These are phyloP conservation scores for Cladosporium sp. DNA, from an alignment of 2,329 filamentous ascomycete genomes.

Conservation along the genomic window DNA sequence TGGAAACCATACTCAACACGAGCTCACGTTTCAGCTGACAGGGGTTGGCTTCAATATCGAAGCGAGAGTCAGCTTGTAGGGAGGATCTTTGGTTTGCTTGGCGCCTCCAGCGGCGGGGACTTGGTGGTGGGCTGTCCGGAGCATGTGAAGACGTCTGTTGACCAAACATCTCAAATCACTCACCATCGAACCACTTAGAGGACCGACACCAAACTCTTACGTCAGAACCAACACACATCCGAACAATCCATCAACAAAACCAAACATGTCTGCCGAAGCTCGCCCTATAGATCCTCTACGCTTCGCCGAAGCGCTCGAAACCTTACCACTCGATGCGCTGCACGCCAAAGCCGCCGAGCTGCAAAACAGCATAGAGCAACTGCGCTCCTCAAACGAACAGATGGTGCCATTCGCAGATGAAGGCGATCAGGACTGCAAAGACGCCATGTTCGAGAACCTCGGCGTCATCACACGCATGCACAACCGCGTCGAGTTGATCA, in stretches of 20 bases:
- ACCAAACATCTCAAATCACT: neutral
- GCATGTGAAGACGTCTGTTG: neutral
- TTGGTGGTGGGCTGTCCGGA: neutral
- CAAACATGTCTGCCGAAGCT: conserved; percentile 18
- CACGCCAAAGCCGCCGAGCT: conserved; percentile 73
- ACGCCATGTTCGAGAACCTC: conserved; percentile 70
- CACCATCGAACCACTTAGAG: neutral
- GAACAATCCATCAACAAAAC: neutral
- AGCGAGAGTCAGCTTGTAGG: neutral
- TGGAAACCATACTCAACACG: conserved; percentile 30
- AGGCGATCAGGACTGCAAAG: conserved; percentile 64
- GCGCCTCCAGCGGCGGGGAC: neutral
- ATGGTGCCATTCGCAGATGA: conserved; percentile 64
- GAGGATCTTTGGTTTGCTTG: neutral
- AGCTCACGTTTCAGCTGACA: neutral
- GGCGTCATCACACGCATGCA: conserved; percentile 64
- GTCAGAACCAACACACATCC: neutral
- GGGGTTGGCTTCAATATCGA: neutral
- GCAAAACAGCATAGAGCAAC: conserved; percentile 68
- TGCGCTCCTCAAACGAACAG: conserved; percentile 69
- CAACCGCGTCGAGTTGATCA: conserved; percentile 61
- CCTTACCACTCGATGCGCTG: conserved; percentile 62
- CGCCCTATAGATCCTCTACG: conserved; percentile 28
- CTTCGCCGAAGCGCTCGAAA: conserved; percentile 55
- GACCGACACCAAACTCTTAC: neutral